phyloP scores from a whole-genome alignment of 2,329 filamentous ascomycete genomes.

The Cytospora schulzeri region DNA sequence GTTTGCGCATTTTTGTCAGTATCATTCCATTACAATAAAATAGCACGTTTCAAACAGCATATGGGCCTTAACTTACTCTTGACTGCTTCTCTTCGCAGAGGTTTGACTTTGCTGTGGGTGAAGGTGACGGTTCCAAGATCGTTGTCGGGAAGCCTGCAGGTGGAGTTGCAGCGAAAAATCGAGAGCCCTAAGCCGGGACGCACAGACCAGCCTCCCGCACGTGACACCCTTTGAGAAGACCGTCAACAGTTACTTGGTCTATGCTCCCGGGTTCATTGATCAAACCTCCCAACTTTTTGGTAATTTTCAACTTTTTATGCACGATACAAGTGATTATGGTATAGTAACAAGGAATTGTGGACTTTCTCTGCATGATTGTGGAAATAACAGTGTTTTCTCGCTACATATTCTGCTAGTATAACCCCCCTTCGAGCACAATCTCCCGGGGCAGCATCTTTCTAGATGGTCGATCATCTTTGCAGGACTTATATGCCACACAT shows the following conservation, averaged over 20 bases:
- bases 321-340: not conserved
- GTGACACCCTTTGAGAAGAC: slow-evolving; percentile 8
- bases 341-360: not conserved
- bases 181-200: slow-evolving; percentile 1
- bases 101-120: slow-evolving; percentile 30
- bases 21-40: slow-evolving; percentile 13
- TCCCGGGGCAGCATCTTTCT: not conserved
- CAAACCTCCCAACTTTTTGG: not conserved
- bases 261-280: not conserved
- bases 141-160: slow-evolving; percentile 42
- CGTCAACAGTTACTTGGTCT: not conserved
- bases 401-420: not conserved
- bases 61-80: slow-evolving; percentile 56
- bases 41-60: slow-evolving; percentile 7
- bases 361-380: too few species aligned
- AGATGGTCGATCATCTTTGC: not conserved
- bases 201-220: not conserved
- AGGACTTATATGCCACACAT: not conserved
- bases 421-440: not conserved
- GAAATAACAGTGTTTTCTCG: too few species aligned
- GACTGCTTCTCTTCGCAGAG: slow-evolving; percentile 52
- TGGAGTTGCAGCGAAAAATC: slow-evolving; percentile 21
- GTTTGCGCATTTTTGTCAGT: slow-evolving; percentile 36
- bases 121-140: slow-evolving; percentile 32
- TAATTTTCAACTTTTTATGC: not conserved